These are phyloP conservation scores for Hypoxylon crocopeplum DNA, from an alignment of 495 filamentous ascomycete species.

Conservation along the genomic window DNA sequence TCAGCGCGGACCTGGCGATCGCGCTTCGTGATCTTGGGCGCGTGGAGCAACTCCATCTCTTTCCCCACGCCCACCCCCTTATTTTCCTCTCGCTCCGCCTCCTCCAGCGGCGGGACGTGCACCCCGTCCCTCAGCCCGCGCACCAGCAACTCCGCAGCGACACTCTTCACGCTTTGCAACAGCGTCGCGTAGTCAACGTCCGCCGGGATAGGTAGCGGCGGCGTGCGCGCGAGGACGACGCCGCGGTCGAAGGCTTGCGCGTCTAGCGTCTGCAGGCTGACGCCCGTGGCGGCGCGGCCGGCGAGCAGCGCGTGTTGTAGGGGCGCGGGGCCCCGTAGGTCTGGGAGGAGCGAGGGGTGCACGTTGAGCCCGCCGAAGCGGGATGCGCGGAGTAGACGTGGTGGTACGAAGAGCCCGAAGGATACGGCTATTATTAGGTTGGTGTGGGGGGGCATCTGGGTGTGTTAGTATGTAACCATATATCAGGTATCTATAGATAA, in stretches of 20 bases:
- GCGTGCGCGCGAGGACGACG: constrained; percentile 68
- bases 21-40: constrained; percentile 47
- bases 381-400: constrained; percentile 68
- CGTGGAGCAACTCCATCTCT: constrained; percentile 31
- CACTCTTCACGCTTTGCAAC: constrained; percentile 49
- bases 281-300: constrained; percentile 62
- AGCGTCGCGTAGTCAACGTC: constrained; percentile 27
- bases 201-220: constrained; percentile 34
- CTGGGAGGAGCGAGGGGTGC: constrained; percentile 91
- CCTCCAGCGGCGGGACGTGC: constrained; percentile 68
- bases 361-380: constrained; percentile 91
- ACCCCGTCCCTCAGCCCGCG: constrained; percentile 61
- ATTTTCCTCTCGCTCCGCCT: constrained; percentile 13
- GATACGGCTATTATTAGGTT: constrained; percentile 95
- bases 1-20: constrained; percentile 39
- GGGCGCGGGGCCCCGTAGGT: constrained; percentile 76
- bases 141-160: constrained; percentile 68
- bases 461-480: constrained; percentile 2
- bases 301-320: constrained; percentile 79
- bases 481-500: neutral
- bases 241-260: constrained; percentile 78
- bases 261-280: constrained; percentile 87
- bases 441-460: constrained; percentile 63
- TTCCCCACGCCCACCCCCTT: constrained; percentile 20
- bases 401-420: constrained; percentile 89